phyloP scores from a whole-genome alignment of 2,329 filamentous ascomycete genomes.

The Arthrinium puccinioides region DNA sequence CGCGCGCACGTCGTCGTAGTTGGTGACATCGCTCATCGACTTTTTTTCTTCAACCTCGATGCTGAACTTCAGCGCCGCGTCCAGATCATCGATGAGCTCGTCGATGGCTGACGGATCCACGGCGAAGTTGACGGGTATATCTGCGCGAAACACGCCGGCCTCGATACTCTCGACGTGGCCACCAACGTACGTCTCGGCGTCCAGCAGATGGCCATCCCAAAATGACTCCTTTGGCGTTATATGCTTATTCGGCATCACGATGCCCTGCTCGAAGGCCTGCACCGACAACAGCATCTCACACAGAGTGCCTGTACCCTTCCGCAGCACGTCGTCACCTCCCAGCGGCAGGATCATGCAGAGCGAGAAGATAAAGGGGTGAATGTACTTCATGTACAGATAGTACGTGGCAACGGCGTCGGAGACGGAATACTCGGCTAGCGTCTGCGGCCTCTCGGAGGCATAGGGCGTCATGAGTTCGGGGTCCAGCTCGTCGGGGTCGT shows the following conservation, averaged over 20 bases:
- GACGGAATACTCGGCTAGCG: constrained; percentile 93
- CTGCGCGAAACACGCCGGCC: constrained; percentile 89
- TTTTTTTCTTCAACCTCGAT: constrained; percentile 81
- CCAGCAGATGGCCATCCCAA: constrained; percentile 91
- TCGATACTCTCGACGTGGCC: constrained; percentile 99
- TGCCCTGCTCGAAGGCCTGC: constrained; percentile 86
- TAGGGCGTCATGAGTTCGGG: constrained; percentile 94
- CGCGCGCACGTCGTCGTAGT: constrained; percentile 77
- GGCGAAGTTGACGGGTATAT: constrained; percentile 90
- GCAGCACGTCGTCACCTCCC: constrained; percentile 82
- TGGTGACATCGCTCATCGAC: constrained; percentile 67
- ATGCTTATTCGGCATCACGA: constrained; percentile 94
- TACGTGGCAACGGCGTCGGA: constrained; percentile 98
- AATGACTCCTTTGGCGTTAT: constrained; percentile 85
- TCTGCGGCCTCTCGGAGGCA: constrained; percentile 86
- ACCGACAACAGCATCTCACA: constrained; percentile 99
- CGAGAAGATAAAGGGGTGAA: constrained; percentile 99
- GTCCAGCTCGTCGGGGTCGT: constrained; percentile 95
- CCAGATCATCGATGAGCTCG: constrained; percentile 78
- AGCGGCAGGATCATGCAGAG: constrained; percentile 93
- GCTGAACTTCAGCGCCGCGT: constrained; percentile 83
- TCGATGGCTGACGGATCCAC: constrained; percentile 87
- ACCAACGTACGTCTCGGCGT: constrained; percentile 96
- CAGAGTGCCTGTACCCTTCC: constrained; percentile 96
- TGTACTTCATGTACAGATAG: constrained; percentile 99